Evolutionary conservation across 352 stramenopile species (phyloP), one percentile per base, ranked within the genome.

Genomic region (Stephanocyclus meneghinianus): DNA sequence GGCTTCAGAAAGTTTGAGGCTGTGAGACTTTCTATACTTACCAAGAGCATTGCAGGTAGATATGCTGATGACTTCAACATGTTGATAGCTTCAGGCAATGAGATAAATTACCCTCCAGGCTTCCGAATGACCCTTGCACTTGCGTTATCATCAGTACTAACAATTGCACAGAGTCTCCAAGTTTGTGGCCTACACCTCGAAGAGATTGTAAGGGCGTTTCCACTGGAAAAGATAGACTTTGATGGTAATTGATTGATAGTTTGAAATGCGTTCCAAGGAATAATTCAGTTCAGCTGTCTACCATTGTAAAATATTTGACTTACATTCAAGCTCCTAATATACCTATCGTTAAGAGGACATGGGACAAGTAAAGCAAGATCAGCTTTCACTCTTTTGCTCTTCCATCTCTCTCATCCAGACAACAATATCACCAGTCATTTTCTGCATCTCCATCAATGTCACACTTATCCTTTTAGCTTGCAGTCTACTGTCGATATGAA

Each of bases 1-100:
- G 30, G 40, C n/a, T 84, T 81, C 40, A 26, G 77, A 57, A 55
- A 59, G 16, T 84, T 84, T 60, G 77, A 80, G 44, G 64, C 71
- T 50, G 64, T 80, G 5, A 68, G 70, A 15, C 51, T 84, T 10
- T 32, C 32, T 13, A 80, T 76, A 66, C 65, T 84, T 11, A 32
- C 26, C 15, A 55, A 80, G 16, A 55, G 50, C 26, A 30, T 71
- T 55, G 64, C 42, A 63, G 53, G 77, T 18, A 57, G 77, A 6
- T 65, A 84, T 66, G 53, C 44, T 57, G 32, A 47, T 8, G 77
- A 77, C 65, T 68, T 81, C 44, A 71, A 76, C 37, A 30, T 50
- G n/a, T 71, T 80, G 40, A 44, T 32, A 5, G 44, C 57, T 21
- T 62, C 67, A 30, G 71, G 48, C 61, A 47, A 63, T 59, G 47